phyloP scores from a whole-genome alignment of 176 grass and related monocot species.

The Oryza meridionalis region DNA sequence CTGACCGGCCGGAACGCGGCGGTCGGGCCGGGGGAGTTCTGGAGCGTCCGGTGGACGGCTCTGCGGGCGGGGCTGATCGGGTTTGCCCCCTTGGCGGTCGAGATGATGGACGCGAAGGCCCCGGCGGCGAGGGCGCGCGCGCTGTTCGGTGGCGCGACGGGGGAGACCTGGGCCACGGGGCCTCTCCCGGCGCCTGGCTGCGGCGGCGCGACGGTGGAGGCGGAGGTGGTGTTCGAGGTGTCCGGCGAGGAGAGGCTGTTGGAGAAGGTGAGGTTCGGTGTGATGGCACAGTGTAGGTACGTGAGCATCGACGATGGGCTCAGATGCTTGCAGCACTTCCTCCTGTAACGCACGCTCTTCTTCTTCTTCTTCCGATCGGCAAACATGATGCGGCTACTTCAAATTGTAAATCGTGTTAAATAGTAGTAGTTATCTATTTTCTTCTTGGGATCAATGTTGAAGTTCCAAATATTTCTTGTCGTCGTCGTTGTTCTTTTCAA shows the following conservation, averaged over 20 bases:
- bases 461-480: too few species aligned
- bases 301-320: constrained; percentile 62
- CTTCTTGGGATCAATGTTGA: too few species aligned
- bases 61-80: constrained; percentile 39
- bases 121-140: constrained; percentile 42
- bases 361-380: neutral
- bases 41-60: constrained; percentile 64
- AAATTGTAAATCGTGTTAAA: neutral
- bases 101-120: constrained; percentile 62
- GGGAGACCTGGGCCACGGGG: constrained; percentile 53
- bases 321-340: constrained; percentile 72
- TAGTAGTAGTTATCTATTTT: neutral
- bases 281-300: constrained; percentile 72
- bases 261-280: constrained; percentile 64
- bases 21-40: constrained; percentile 24
- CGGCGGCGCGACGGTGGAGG: constrained; percentile 40
- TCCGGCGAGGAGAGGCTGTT: constrained; percentile 40
- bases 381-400: too few species aligned
- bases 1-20: constrained; percentile 16
- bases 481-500: too few species aligned
- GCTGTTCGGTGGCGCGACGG: neutral
- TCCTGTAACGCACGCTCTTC: constrained; percentile 27
- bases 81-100: constrained; percentile 32
- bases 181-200: constrained; percentile 51
- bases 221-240: constrained; percentile 59